phyloP scores from a whole-genome alignment of 2,329 filamentous ascomycete genomes.

The Penicillium concentricum region DNA sequence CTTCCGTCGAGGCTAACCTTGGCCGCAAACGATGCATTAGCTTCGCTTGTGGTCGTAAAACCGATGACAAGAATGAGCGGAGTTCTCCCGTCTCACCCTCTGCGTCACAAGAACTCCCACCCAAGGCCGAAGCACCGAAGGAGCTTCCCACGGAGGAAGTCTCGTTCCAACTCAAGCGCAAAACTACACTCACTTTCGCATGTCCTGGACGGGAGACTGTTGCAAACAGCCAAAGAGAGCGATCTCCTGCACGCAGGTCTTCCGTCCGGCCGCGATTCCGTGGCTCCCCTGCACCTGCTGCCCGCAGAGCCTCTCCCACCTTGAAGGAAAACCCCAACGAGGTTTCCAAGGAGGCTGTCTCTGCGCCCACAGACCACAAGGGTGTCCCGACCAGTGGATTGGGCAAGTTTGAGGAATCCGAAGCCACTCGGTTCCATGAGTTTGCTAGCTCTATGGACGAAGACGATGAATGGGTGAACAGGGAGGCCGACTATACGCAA shows the following conservation, averaged over 20 bases:
- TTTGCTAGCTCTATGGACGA: conserved; percentile 80
- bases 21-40: conserved; percentile 87
- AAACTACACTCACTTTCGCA: conserved; percentile 48
- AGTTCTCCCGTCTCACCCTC: conserved; percentile 22
- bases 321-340: conserved; percentile 4
- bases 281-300: conserved; percentile 43
- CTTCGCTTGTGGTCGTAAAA: conserved; percentile 77
- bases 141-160: conserved; percentile 10
- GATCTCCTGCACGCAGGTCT: conserved; percentile 25
- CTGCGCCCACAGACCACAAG: conserved; percentile 18
- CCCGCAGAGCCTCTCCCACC: conserved; percentile 29
- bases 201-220: conserved; percentile 42
- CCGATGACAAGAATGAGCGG: conserved; percentile 44
- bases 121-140: conserved; percentile 17
- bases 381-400: conserved; percentile 37
- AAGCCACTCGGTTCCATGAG: conserved; percentile 69
- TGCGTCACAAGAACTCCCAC: conserved; percentile 26
- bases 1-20: conserved; percentile 60
- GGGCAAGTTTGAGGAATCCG: conserved; percentile 43
- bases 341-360: conserved; percentile 7
- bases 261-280: conserved; percentile 31
- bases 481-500: conserved; percentile 60
- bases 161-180: conserved; percentile 37
- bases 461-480: conserved; percentile 89
- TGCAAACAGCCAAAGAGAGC: conserved; percentile 22